Evolutionary conservation across 768 basidiomycete genomes (phyloP), one percentile per base, ranked within the genome.

Genomic region (Bullera alba): DNA sequence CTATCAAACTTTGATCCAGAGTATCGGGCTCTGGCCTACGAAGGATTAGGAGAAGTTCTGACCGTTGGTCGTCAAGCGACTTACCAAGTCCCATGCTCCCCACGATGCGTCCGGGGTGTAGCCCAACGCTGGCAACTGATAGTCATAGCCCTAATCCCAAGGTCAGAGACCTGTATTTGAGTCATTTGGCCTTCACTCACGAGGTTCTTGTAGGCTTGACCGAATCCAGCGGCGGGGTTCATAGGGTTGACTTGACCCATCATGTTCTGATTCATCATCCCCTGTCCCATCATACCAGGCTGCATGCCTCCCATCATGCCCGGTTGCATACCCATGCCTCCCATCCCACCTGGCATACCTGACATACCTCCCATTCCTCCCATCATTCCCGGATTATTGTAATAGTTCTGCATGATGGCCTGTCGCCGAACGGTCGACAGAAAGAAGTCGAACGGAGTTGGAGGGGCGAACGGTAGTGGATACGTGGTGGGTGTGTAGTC

Each of bases 61-160:
- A 25, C n/a, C 28, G 21, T 4, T 12, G 3, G 25, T 17, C 34
- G 34, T 3, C 5, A 42, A 29, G 45, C 7, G 23, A 59, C 66
- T 45, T 21, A 63, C 66, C 23, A 68, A 35, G 21, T 68, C 66
- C 66, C 66, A 68, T 23, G 66, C 58, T 5, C 56, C 50, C 66
- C 66, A 68, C 32, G 51, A 39, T 2, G 63, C 47, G 17, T 65
- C 59, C 4, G 66, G 63, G 25, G 57, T 58, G 46, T 65, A 68
- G 5, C 51, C 53, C 21, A 53, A 26, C 3, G 44, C 44, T 5
- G 66, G 66, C 4, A 65, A 45, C 7, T 57, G 53, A 50, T 68
- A 68, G n/a, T 65, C 61, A 39, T 68, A 65, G 15, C 61, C 63
- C 66, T 68, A 34, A n/a, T 14, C 22, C 5, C 17, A 42, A 25